Evolutionary conservation across 129 eudicot genomes (phyloP).

Genomic region (carrot (Daucus carota)): DH1_v3.0 NC_030382.2:48936001-48936500

Average conservation of each 20-base stretch:
- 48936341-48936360: not conserved
- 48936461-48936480: slow-evolving; percentile 85
- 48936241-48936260: not conserved
- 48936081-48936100: not conserved
- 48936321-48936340: not conserved
- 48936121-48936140: not conserved
- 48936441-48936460: slow-evolving; percentile 95
- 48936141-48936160: not conserved
- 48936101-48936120: not conserved
- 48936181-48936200: not conserved
- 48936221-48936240: too few relatives aligned
- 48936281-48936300: not conserved
- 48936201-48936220: too few relatives aligned
- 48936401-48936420: slow-evolving; percentile 58
- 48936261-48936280: not conserved
- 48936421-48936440: slow-evolving; percentile 74
- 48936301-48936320: not conserved
- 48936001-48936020: slow-evolving; percentile 81
- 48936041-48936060: not conserved
- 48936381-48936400: slow-evolving; percentile 88
- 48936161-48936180: not conserved
- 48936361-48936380: slow-evolving; percentile 2
- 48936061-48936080: not conserved
- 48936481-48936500: slow-evolving; percentile 74
- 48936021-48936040: slow-evolving; percentile 49